Base-by-base conservation (phyloP, 768 basidiomycete genomes). In the Nidularia pulvinata region DNA sequence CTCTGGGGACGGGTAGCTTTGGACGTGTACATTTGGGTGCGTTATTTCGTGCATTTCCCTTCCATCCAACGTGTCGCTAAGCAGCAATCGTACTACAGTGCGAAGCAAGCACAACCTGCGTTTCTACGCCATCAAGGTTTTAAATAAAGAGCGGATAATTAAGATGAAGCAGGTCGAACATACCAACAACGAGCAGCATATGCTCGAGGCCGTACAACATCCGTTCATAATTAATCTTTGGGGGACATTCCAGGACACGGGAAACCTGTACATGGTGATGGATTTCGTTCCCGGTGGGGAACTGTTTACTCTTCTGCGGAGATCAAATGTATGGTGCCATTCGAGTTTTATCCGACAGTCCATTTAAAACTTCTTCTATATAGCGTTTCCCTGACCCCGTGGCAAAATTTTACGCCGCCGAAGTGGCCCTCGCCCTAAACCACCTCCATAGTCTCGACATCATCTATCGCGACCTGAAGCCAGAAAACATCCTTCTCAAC, bases 391-490 rank as follows among this genome's bases (percentile, higher is more conserved):
- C 96, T 0, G 91, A 97, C 58, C 95, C 96, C 13, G 97, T 99
- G 10, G 93, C 96, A 5, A 93, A 98, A 65, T 99, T 98, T 75
- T 99, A 98, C 61, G 90, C 93, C 4, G 95, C 97, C 2, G 93
- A 95, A 69, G 94, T 98, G 32, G 91, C 93, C 35, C 80, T 98
- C 46, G 97, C 95, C 1, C 81, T 98, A 57, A 91, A 95, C 61
- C 87, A 98, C 66, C 75, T 98, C 2, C 97, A 98, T 62, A 72
- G 74, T 11, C 81, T 86, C 19, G 84, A 95, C 61, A 95, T 98
- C 68, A 91, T 98, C 56, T 99, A 98, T 69, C 93, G 96, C n/a
- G 96, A 98, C 70, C 82, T 98, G 46, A 98, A 99, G 69, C 97
- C 97, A 1, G 97, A 99, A 67, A 98, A 98, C 65, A 90, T 98